phyloP scores from a whole-genome alignment of 225 moss, liverwort and hornwort species.

The Bryum argenteum region DNA sequence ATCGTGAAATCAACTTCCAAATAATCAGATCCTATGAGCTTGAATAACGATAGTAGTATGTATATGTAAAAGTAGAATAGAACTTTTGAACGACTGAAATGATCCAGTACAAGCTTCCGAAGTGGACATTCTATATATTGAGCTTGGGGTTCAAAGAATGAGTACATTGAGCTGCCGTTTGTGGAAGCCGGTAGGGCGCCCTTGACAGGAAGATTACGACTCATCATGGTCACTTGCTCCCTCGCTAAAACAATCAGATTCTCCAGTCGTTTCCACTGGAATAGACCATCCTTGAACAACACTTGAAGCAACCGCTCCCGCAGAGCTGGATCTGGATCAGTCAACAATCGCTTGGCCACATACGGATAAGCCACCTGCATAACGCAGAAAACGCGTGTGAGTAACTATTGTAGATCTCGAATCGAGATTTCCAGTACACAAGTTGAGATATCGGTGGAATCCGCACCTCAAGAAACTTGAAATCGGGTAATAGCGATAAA shows the following conservation, averaged over 20 bases:
- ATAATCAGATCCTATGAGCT: neutral
- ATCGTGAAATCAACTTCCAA: neutral
- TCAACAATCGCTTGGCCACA: slow-evolving; percentile 98
- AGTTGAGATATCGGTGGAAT: neutral
- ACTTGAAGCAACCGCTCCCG: slow-evolving; percentile 95
- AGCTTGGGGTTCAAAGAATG: neutral
- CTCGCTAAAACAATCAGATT: slow-evolving; percentile 90
- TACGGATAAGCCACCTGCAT: slow-evolving; percentile 97
- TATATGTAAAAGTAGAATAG: neutral
- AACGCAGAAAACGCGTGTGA: neutral
- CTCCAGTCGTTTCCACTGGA: slow-evolving; percentile 97
- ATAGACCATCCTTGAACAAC: slow-evolving; percentile 90
- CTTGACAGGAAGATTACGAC: slow-evolving; percentile 68
- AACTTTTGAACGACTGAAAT: neutral
- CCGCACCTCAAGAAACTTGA: slow-evolving; percentile 95
- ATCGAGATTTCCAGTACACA: slow-evolving; percentile 7
- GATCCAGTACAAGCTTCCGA: too few relatives aligned
- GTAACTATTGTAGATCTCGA: neutral
- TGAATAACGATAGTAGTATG: neutral
- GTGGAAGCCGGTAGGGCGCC: slow-evolving; percentile 31
- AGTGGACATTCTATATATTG: neutral
- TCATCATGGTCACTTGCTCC: slow-evolving; percentile 95
- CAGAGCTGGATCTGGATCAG: slow-evolving; percentile 97
- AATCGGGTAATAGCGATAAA: slow-evolving; percentile 84
- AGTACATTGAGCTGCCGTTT: slow-evolving; percentile 47